These are phyloP conservation scores for Sclerotinia borealis DNA, from an alignment of 2,329 filamentous ascomycete genomes.

Conservation along the genomic window DNA sequence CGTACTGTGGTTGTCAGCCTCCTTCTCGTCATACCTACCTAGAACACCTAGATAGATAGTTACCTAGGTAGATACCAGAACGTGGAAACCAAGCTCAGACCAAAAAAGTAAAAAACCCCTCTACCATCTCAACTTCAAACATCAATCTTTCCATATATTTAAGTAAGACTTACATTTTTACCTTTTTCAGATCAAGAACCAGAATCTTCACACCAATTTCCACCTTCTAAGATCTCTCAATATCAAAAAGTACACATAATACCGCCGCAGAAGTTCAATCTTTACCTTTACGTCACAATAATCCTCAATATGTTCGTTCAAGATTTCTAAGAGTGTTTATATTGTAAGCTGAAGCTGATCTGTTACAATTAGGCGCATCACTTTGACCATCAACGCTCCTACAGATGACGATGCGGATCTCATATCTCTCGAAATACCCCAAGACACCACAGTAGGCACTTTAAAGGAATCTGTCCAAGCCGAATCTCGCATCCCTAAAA, in stretches of 20 bases:
- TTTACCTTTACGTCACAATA: not conserved
- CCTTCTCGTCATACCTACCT: not conserved
- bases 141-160: not conserved
- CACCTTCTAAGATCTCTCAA: not conserved
- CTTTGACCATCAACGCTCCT: constrained; percentile 74
- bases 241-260: not conserved
- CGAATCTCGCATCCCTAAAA: constrained; percentile 68
- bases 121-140: not conserved
- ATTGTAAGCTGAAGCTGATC: constrained; percentile 6
- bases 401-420: constrained; percentile 59
- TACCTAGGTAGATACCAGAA: not conserved
- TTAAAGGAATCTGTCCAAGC: constrained; percentile 84
- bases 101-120: not conserved
- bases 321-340: not conserved
- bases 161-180: no score
- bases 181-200: not conserved
- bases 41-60: no score
- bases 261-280: not conserved
- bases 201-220: not conserved
- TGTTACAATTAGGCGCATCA: constrained; percentile 63
- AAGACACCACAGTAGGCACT: constrained; percentile 75
- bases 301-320: constrained; percentile 6
- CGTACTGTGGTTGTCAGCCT: no score
- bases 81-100: not conserved
- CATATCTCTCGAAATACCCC: constrained; percentile 73